Base-by-base conservation (phyloP, 1,284 basidiomycete species). In the Uromyces viciae-fabae region DNA sequence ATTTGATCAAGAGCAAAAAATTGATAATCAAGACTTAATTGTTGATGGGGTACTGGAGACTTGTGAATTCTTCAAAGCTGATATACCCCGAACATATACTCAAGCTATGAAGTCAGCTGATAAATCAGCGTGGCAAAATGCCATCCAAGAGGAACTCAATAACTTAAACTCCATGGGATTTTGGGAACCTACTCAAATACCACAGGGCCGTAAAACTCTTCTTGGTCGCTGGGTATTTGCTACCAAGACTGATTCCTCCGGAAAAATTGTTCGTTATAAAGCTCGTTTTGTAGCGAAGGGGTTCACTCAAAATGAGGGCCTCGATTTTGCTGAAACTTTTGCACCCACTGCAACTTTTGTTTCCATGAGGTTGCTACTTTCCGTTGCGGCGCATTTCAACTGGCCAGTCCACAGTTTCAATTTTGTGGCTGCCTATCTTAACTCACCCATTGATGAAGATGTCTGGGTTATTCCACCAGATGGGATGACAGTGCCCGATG, bases 321-420 rank as follows among this genome's bases (percentile, higher is more conserved):
- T 64, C 1, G 36, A 76, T 36, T 76, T 76, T 66, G 25, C 7
- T 3, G 40, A 76, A 4, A 76, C 40, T 1, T 76, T 76, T 62
- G 54, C 74, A 31, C 74, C 58, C 5, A 76, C 54, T 17, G 74
- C 74, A 14, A 76, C 60, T 3, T 62, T 76, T 76, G 58, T 58
- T 3, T 76, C 74, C 4, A 36, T 76, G 1, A 36, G 58, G n/a
- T 14, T 76, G 7, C 40, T 76, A 42, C 25, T 76, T 5, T 11
- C 54, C 3, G 9, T 76, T 1, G 54, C 58, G 28, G 74, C 28
- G 4, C 15, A 33, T n/a, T 66, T 25, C 17, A 36, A 52, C 22
- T 64, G 54, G 58, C 74, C 54, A 33, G 43, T 66, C n/a, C 19
- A 60, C 25, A 62, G n/a, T 76, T 75, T 75, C 40, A 22, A 75